Base-by-base conservation (phyloP, 371 early-diverging fungal species). In the Circinella minor region DNA sequence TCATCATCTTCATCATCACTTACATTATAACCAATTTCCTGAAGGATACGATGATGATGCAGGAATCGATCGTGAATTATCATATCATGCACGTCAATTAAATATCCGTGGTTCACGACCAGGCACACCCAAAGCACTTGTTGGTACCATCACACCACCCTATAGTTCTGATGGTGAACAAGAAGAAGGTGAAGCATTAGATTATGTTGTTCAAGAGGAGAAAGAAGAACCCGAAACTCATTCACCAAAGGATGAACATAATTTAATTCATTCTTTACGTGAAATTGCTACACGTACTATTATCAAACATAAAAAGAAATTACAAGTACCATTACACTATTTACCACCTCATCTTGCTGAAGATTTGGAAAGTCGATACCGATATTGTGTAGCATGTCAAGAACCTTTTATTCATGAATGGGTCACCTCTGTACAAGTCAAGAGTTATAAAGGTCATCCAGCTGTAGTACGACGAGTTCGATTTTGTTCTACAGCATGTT, bases 361-460 rank as follows among this genome's bases (percentile, higher is more conserved):
- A 49, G 81, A 87, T 47, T 70, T 86, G 5, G 69, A 74, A 3
- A 81, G 81, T 9, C 85, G 81, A 4, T 27, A 61, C 54, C 61
- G 83, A 7, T 71, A 79, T 0, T 90, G 90, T 68, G 79, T 73
- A 8, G 68, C 74, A 39, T 90, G 90, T 51, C 79, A 81, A 8
- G 66, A 75, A 8, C 83, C 88, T 0, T 88, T 87, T 74, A 83
- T 88, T 55, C 82, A 86, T 27, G 90, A 90, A 70, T 88, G 89
- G 89, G 77, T 90, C 4, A 84, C 87, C 3, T 87, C 88, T 39
- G 86, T 89, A 4, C 83, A 87, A 15, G 85, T 89, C 65, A 87
- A 86, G 72, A 81, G 86, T 43, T 89, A 83, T 70, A 76, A 78
- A 20, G 89, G 89, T 0, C 88, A 89, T 71, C 89, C 89, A 13